These are phyloP conservation scores for Cryphonectria nitschkei DNA, from an alignment of 2,329 filamentous ascomycete genomes.

Conservation along the genomic window DNA sequence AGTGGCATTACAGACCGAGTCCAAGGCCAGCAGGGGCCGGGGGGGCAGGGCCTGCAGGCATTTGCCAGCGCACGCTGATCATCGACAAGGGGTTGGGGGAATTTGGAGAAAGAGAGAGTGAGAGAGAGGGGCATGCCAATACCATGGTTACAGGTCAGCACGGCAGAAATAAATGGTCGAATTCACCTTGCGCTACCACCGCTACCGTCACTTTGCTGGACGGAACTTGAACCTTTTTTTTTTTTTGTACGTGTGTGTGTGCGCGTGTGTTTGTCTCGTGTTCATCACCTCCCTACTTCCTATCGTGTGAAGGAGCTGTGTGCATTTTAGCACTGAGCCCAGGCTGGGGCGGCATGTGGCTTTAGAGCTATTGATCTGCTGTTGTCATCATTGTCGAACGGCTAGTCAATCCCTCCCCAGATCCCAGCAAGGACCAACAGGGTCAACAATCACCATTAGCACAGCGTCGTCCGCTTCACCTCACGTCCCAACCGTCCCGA, in stretches of 20 bases:
- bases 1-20: conserved; percentile 5
- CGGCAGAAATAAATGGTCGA: neutral
- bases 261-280: neutral
- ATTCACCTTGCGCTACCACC: neutral
- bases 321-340: neutral
- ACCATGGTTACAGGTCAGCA: neutral
- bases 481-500: neutral
- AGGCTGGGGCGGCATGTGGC: neutral
- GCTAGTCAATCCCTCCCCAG: neutral
- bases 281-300: neutral
- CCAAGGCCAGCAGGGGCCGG: neutral
- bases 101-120: too few relatives aligned
- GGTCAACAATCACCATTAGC: neutral
- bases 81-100: neutral
- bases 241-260: neutral
- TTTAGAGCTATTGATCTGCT: neutral
- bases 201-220: neutral
- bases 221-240: neutral
- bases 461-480: conserved; percentile 3
- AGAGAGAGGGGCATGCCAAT: neutral
- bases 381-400: neutral
- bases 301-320: neutral
- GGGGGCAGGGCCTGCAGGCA: neutral
- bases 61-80: conserved; percentile 14
- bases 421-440: neutral